These are phyloP conservation scores for Diaporthe caulivora DNA, from an alignment of 2,329 filamentous ascomycete genomes.

Conservation along the genomic window DNA sequence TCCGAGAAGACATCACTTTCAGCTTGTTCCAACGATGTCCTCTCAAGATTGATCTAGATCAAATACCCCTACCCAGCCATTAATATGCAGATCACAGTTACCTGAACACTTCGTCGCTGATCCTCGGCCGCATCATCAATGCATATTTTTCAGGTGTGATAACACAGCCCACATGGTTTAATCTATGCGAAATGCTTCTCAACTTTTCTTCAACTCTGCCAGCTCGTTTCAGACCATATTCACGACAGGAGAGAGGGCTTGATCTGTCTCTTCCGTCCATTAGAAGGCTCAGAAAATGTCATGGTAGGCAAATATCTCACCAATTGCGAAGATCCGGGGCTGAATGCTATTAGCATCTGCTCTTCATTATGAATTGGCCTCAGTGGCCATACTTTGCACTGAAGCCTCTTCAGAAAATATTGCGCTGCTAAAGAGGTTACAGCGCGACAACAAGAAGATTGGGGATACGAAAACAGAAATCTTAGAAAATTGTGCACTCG, in stretches of 20 bases:
- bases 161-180: slow-evolving; percentile 41
- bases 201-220: slow-evolving; percentile 51
- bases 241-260: slow-evolving; percentile 35
- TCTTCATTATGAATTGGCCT: not conserved
- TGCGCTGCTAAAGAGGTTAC: not conserved
- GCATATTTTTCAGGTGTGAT: slow-evolving; percentile 45
- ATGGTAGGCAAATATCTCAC: not conserved
- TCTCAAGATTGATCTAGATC: slow-evolving; percentile 55
- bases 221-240: slow-evolving; percentile 49
- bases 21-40: slow-evolving; percentile 58
- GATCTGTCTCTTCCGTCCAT: slow-evolving; percentile 47
- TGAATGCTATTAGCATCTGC: not conserved
- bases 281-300: not conserved
- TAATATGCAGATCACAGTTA: slow-evolving; percentile 47
- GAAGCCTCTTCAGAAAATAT: not conserved
- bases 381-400: not conserved
- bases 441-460: not conserved
- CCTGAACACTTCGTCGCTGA: slow-evolving; percentile 56
- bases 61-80: slow-evolving; percentile 37
- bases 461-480: not conserved
- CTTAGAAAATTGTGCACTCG: slow-evolving; percentile 45
- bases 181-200: slow-evolving; percentile 42
- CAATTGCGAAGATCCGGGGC: not conserved
- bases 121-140: slow-evolving; percentile 60
- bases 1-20: slow-evolving; percentile 66